phyloP scores from a whole-genome alignment of 2,329 filamentous ascomycete species.

The Akanthomyces dipterigenus region DNA sequence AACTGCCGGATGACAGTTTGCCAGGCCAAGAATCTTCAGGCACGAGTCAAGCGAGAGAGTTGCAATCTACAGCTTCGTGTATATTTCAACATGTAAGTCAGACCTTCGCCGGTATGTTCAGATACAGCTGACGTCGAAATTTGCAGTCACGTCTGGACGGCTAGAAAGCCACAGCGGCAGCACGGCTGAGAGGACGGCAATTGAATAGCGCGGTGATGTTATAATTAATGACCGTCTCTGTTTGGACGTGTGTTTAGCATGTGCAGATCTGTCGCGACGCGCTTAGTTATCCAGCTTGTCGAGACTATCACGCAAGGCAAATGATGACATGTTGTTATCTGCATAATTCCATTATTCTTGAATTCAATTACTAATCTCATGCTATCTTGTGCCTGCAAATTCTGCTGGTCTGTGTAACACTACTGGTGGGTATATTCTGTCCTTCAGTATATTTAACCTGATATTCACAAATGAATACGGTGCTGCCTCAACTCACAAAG shows the following conservation, averaged over 20 bases:
- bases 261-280: too few species aligned
- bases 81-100: constrained; percentile 69
- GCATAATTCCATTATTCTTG: too few species aligned
- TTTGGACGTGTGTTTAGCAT: too few species aligned
- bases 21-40: constrained; percentile 54
- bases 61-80: constrained; percentile 60
- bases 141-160: not conserved
- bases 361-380: too few species aligned
- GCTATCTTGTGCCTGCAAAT: too few species aligned
- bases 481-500: not conserved
- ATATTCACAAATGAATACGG: not conserved
- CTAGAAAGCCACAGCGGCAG: not conserved
- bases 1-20: constrained; percentile 43
- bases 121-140: not conserved
- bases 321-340: too few species aligned
- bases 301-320: too few species aligned
- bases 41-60: constrained; percentile 39
- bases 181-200: too few species aligned
- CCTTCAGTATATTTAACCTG: not conserved
- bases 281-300: too few species aligned
- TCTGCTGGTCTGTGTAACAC: not conserved
- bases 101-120: not conserved
- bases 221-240: too few species aligned
- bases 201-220: too few species aligned
- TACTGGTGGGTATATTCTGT: not conserved